Percentiles rank a stretch among this genome's conserved stretches.
These are phyloP conservation scores for Trichosporon coremiiforme DNA, from an alignment of 1,284 basidiomycete genomes.

Conservation along the genomic window DNA sequence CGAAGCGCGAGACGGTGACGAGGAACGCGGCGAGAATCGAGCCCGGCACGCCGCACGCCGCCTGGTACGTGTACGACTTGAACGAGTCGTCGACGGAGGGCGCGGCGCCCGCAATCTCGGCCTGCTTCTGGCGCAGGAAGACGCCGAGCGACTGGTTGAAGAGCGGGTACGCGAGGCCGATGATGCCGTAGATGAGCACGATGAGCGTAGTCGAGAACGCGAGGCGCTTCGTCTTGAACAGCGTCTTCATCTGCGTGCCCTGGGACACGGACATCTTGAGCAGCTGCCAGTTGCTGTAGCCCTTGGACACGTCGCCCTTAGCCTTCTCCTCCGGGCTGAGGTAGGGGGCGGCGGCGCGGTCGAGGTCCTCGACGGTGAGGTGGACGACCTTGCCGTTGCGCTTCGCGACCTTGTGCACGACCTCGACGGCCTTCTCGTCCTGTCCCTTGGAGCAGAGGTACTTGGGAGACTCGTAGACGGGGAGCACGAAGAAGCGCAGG, in stretches of 20 bases:
- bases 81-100: slow-evolving; percentile 55
- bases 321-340: slow-evolving; percentile 30
- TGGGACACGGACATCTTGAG: slow-evolving; percentile 58
- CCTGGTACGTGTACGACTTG: slow-evolving; percentile 60
- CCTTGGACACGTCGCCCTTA: slow-evolving; percentile 29
- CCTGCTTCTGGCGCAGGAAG: slow-evolving; percentile 58
- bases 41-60: slow-evolving; percentile 63
- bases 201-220: slow-evolving; percentile 62
- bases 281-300: slow-evolving; percentile 45
- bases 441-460: slow-evolving; percentile 63
- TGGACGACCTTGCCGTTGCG: slow-evolving; percentile 61
- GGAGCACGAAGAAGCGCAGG: slow-evolving; percentile 50
- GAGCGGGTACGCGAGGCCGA: slow-evolving; percentile 63
- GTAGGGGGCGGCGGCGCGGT: slow-evolving; percentile 48
- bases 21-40: slow-evolving; percentile 63
- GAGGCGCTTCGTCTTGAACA: slow-evolving; percentile 62
- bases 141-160: slow-evolving; percentile 61
- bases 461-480: slow-evolving; percentile 66
- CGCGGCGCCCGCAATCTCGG: slow-evolving; percentile 34
- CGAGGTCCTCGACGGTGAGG: slow-evolving; percentile 60
- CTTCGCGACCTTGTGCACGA: slow-evolving; percentile 58
- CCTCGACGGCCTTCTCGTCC: slow-evolving; percentile 63
- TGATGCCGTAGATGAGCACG: slow-evolving; percentile 63
- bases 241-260: slow-evolving; percentile 60
- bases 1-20: slow-evolving; percentile 62